Percentiles rank a stretch among this genome's conserved stretches.
phyloP scores from a whole-genome alignment of 306 rosid genomes.

The Sicyos edulis region DNA sequence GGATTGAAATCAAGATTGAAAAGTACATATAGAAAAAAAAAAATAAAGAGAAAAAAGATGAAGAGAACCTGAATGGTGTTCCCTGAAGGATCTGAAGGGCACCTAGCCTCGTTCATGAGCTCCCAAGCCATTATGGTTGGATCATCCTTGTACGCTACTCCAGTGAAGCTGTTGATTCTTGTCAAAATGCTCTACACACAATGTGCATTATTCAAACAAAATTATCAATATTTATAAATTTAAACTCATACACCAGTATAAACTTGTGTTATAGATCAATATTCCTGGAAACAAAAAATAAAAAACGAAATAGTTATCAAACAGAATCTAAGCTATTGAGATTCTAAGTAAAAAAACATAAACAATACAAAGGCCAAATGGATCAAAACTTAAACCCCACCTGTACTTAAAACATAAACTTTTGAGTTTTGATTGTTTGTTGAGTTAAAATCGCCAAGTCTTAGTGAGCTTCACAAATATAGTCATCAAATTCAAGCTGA shows the following conservation, averaged over 20 bases:
- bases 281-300: neutral
- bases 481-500: no score
- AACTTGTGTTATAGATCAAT: neutral
- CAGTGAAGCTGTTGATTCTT: slow-evolving; percentile 60
- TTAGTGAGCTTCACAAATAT: no score
- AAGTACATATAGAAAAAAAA: no score
- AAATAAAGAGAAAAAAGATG: neutral
- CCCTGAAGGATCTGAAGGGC: slow-evolving; percentile 71
- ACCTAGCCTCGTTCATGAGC: slow-evolving; percentile 84
- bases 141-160: slow-evolving; percentile 77
- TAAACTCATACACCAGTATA: neutral
- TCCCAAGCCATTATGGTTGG: slow-evolving; percentile 97
- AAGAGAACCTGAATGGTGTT: slow-evolving; percentile 60
- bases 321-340: no score
- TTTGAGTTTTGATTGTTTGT: no score
- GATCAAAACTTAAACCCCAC: no score
- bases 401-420: no score
- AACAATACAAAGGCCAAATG: no score
- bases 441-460: no score
- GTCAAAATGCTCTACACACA: slow-evolving; percentile 53
- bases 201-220: neutral
- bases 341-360: no score
- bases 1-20: no score
- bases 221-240: neutral
- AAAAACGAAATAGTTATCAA: no score